Evolutionary conservation across 1,139 yeast genomes (phyloP), one percentile per base, ranked within the genome.

Genomic region (Protomyces arabidopsidicola): DNA sequence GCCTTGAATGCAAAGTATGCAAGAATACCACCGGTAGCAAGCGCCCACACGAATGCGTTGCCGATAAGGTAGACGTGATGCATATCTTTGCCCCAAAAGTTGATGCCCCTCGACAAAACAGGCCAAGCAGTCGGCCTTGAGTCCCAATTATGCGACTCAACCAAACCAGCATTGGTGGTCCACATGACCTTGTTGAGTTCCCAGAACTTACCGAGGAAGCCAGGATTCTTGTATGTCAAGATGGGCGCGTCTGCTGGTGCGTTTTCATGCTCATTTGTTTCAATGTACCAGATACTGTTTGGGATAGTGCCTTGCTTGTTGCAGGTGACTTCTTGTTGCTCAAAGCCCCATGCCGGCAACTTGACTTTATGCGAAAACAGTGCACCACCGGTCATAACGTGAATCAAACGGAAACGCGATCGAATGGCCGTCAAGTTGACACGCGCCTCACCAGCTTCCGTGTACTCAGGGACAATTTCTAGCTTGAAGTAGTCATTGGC

Each of bases 301-400:
- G 84, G 83, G 70, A 85, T 77, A 67, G 83, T 81, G 73, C 97
- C 98, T 71, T 85, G 89, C 60, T 84, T 79, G 60, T 97, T 95
- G 76, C 97, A 84, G 10, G 97, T 86, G 58, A 95, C 98, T 78
- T 93, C 99, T 76, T 90, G 97, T 78, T 95, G 98, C 70, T 87
- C 95, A 72, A 87, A 90, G 2, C 93, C 98, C 97, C 98, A 93
- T 65, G 85, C 86, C 65, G 98, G 98, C 70, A 93, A 83, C 75
- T 88, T 89, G 60, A 84, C 86, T 68, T 83, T 85, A 73, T 89
- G 90, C 34, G 98, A 89, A 76, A 91, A 93, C 71, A 95, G 79
- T 72, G 87, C 86, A 76, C 96, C 85, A 61, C 97, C 97, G 45
- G 93, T 82, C 86, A 88, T 84, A 60, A 95, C 90, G 74, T 95